These are phyloP conservation scores for Coprinellus aureogranulatus DNA, from an alignment of 768 basidiomycete genomes.

Conservation along the genomic window DNA sequence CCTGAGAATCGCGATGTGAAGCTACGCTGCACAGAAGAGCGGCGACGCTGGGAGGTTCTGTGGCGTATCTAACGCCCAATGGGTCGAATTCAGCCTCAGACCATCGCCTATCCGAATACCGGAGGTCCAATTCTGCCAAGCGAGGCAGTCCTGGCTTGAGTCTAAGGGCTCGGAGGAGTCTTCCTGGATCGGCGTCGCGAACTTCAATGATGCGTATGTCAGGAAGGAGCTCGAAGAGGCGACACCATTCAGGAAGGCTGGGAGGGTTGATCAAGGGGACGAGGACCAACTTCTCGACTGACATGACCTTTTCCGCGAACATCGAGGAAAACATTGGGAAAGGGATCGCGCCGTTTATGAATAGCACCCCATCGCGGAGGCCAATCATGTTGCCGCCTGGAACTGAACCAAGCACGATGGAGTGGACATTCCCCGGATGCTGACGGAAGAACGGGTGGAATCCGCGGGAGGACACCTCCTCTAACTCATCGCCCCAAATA, in stretches of 20 bases:
- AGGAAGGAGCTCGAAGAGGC: neutral
- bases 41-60: neutral
- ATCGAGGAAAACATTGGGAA: neutral
- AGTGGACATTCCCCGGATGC: neutral
- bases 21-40: neutral
- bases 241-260: neutral
- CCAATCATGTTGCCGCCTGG: neutral
- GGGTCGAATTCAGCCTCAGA: neutral
- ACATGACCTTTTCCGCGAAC: neutral
- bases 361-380: neutral
- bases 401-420: neutral
- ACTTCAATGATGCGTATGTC: neutral
- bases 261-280: neutral
- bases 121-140: neutral
- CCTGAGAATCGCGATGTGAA: neutral
- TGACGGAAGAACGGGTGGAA: neutral
- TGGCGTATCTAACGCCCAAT: neutral
- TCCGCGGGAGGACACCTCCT: neutral
- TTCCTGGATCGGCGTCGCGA: neutral
- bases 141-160: neutral
- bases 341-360: neutral
- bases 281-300: neutral
- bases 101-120: neutral
- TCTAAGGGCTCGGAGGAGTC: neutral
- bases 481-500: neutral